phyloP scores from a whole-genome alignment of 306 rosid genomes.

The Malus sieversii region DNA sequence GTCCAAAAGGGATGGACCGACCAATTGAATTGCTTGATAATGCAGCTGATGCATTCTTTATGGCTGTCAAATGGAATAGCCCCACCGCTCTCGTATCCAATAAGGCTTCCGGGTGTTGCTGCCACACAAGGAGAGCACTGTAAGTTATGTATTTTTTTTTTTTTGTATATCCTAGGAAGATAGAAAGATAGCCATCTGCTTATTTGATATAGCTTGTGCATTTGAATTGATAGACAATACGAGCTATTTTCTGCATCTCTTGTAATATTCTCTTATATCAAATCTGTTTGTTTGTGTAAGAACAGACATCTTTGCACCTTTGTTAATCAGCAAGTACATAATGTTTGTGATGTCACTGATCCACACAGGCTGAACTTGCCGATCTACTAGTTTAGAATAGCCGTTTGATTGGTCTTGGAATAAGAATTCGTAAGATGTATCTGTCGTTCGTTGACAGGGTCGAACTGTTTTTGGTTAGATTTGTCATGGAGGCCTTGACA shows the following conservation, averaged over 20 bases:
- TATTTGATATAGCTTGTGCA: slow-evolving; percentile 13
- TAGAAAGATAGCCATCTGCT: slow-evolving; percentile 14
- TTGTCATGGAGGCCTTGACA: neutral
- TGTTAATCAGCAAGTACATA: slow-evolving; percentile 1
- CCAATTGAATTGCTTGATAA: slow-evolving; percentile 27
- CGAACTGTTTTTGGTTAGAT: neutral
- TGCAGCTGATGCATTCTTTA: slow-evolving; percentile 21
- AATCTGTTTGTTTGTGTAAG: slow-evolving; percentile 10
- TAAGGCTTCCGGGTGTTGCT: slow-evolving; percentile 35
- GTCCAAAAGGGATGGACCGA: slow-evolving; percentile 10
- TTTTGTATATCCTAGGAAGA: slow-evolving; percentile 12
- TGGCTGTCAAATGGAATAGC: slow-evolving; percentile 31
- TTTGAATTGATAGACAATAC: neutral
- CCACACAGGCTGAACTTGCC: neutral
- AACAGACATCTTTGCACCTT: neutral
- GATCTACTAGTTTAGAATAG: neutral
- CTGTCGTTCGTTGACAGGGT: neutral
- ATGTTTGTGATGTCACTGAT: neutral
- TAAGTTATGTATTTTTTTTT: slow-evolving; percentile 31
- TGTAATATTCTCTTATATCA: slow-evolving; percentile 2
- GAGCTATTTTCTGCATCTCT: slow-evolving; percentile 7
- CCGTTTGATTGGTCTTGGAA: neutral
- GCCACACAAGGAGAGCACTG: slow-evolving; percentile 29
- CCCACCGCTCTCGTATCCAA: slow-evolving; percentile 26
- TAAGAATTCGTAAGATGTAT: neutral